Percentiles rank a stretch among this genome's conserved stretches.
phyloP scores from a whole-genome alignment of 148 eudicot species.

The Agrostemma githago region DNA sequence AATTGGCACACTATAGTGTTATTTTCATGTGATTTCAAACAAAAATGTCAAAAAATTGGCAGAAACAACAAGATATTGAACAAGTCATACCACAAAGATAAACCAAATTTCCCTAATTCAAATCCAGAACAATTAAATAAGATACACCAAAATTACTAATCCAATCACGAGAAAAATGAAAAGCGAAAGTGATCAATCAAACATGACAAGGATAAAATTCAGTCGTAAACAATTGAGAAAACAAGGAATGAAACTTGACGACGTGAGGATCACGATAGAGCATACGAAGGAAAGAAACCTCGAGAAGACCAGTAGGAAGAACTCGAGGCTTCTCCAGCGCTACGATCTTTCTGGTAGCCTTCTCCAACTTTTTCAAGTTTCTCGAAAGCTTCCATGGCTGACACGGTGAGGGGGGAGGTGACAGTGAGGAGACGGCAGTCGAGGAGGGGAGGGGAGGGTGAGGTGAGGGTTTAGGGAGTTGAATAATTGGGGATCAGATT shows the following conservation, averaged over 20 bases:
- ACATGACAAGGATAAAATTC: no score
- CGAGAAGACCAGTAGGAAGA: not conserved
- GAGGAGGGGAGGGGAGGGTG: no score
- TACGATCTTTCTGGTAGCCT: slow-evolving; percentile 89
- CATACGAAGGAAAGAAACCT: slow-evolving; percentile 53
- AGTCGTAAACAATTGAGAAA: not conserved
- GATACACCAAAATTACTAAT: not conserved
- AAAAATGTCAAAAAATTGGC: not conserved
- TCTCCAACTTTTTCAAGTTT: slow-evolving; percentile 98
- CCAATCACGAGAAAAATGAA: no score
- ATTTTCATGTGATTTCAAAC: not conserved
- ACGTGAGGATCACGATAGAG: slow-evolving; percentile 88
- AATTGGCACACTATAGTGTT: no score
- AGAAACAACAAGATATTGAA: not conserved
- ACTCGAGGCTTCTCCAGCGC: slow-evolving; percentile 87
- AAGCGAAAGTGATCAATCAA: no score
- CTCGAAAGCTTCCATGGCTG: slow-evolving; percentile 89
- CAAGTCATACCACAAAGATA: not conserved
- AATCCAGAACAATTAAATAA: no score
- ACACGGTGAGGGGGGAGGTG: not conserved
- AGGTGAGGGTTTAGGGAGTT: no score
- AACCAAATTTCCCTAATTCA: not conserved
- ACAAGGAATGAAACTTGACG: slow-evolving; percentile 44
- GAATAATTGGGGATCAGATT: no score
- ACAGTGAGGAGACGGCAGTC: no score